Base-by-base conservation (phyloP, 179 eudicot genomes). In the Actinidia arguta region DNA sequence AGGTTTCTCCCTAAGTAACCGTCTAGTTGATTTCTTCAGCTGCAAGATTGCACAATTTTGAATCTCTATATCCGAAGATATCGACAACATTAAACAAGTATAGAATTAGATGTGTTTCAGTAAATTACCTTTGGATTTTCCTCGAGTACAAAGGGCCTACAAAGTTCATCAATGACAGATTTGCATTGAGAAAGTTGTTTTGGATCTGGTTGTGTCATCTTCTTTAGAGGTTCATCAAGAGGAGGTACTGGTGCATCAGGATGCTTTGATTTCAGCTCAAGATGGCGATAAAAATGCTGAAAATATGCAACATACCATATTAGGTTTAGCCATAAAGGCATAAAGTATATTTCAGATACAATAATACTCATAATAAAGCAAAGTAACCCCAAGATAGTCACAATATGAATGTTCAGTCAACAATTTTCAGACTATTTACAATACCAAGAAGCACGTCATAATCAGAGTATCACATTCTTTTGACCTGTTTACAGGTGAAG, bases 191-290 rank as follows among this genome's bases (percentile, higher is more conserved):
- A 86, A 73, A 92, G 63, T 68, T 93, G 86, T 76, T 95, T 92
- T 27, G 94, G 88, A 87, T 93, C 97, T 75, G 98, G 93, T 73
- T 87, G 91, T 80, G 91, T 90, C 80, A 96, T 91, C 85, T 86
- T 92, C 87, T 91, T 92, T 81, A 96, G 94, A 75, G 99, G 89
- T 31, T 86, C 91, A 83, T 95, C 99, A 75, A 93, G 92, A 55
- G 95, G 94, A 83, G 99, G 98, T 27, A 96, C 92, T 83, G 94
- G 89, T 54, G 98, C 95, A 85, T 92, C 92, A 58, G 88, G 91
- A 66, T 89, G 78, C 88, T 93, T 95, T 77, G 97, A 90, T 88
- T 91, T 95, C 84, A 95, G 76, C 75, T 95, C 93, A 36, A 96
- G 94, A 71, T 85, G 88, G 84, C 85, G 98, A 82, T 90, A 96